phyloP scores from a whole-genome alignment of 345 rosid genomes.

The Euclidium syriacum region DNA sequence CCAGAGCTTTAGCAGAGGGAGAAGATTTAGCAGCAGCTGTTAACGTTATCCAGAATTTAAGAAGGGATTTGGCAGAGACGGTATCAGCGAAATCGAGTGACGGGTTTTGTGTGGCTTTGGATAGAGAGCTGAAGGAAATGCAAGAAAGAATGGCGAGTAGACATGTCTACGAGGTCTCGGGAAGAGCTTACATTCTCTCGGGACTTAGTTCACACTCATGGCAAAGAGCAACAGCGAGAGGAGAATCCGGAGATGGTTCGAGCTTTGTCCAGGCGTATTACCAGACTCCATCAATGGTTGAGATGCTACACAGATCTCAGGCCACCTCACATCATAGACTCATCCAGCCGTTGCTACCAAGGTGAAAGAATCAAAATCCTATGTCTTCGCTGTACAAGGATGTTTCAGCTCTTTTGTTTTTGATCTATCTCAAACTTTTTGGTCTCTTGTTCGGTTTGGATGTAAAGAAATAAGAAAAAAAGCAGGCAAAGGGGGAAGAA shows the following conservation, averaged over 20 bases:
- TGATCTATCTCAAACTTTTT: not conserved
- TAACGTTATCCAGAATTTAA: conserved; percentile 59
- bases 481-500: not conserved
- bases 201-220: conserved; percentile 98
- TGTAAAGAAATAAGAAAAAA: conserved; percentile 22
- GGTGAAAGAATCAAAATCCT: conserved; percentile 36
- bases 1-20: conserved; percentile 72
- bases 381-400: conserved; percentile 7
- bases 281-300: conserved; percentile 88
- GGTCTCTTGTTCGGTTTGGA: not conserved
- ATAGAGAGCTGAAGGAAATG: conserved; percentile 93
- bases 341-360: conserved; percentile 56
- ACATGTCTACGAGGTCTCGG: conserved; percentile 86
- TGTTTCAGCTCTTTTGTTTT: conserved; percentile 8
- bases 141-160: conserved; percentile 94
- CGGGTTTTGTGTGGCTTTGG: conserved; percentile 68
- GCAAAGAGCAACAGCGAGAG: conserved; percentile 99
- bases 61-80: conserved; percentile 50
- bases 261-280: conserved; percentile 72
- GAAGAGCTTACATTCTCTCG: conserved; percentile 91
- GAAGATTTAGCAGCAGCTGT: conserved; percentile 73
- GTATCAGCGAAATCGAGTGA: conserved; percentile 64
- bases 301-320: conserved; percentile 89
- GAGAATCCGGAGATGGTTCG: conserved; percentile 82
- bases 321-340: conserved; percentile 64